Base-by-base conservation (phyloP, 768 basidiomycete species). In the Rickenella mellea region DNA sequence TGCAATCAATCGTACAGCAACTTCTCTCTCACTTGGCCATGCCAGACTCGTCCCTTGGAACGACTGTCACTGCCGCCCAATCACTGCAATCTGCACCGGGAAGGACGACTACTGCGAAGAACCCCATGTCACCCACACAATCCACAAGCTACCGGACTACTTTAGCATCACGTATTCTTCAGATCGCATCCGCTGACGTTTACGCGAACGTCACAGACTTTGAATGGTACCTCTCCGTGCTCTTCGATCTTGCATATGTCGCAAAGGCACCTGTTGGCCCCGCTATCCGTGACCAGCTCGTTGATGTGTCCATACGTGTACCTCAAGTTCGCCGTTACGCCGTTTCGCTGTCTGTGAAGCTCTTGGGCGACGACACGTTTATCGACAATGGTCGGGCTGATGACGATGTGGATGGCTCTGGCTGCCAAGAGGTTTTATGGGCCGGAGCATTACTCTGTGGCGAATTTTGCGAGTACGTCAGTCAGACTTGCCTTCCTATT, bases 401-500 rank as follows among this genome's bases (percentile, higher is more conserved):
- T 19, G 42, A 27, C 15, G 48, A n/a, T 8, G 44, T 24, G 7
- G 45, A 51, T 21, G 36, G 20, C 6, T 31, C 41, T 2, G 45
- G 24, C 2, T 93, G 88, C 52, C 75, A 80, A 0, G 88, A 93
- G 54, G 76, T 94, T 7, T 65, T 96, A 2, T 90, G 87, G 76
- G 96, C 93, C 0, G 93, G 92, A 8, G 90, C 91, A 5, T 99
- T 89, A 87, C 86, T 97, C 50, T 91, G 88, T 48, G 94, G 93
- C 15, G 96, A 99, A 62, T 89, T 90, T 58, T 82, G 84, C 72
- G 71, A 78, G 93, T 92, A 51, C 57, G 83, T 67, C 7, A 24
- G 11, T 39, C 26, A 42, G 21, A 2, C n/a, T 41, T 17, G 9
- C 52, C 51, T 15, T 25, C 42, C 50, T 12, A 48, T 41, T 24